Conservation (phyloP, 768 basidiomycete species). For the Ramaria sp. region DNA sequence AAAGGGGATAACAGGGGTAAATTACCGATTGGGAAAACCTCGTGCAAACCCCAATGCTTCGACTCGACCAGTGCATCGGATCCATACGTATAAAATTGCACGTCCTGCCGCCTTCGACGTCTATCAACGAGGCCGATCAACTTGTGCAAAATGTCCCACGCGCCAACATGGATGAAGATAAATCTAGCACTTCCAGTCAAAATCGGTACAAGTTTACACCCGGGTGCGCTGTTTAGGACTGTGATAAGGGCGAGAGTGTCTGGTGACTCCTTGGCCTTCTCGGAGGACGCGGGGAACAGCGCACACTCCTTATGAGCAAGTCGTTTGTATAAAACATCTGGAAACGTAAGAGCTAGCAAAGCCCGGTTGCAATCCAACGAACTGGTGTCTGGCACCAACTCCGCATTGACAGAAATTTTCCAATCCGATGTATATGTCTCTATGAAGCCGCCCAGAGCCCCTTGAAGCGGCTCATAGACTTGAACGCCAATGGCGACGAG, state of each 20-base stretch:
- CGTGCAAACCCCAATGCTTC: constrained; percentile 47
- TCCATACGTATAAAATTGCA: constrained; percentile 61
- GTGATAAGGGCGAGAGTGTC: constrained; percentile 31
- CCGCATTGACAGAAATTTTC: neutral
- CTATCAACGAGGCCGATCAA: constrained; percentile 40
- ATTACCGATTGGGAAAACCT: constrained; percentile 60
- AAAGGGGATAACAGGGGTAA: neutral
- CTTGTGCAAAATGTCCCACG: constrained; percentile 36
- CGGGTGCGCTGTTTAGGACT: constrained; percentile 31
- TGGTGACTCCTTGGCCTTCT: constrained; percentile 15
- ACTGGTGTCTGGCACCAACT: constrained; percentile 17
- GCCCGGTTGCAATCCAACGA: constrained; percentile 14
- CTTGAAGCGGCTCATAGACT: constrained; percentile 30
- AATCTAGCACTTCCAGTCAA: constrained; percentile 26
- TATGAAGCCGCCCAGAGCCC: constrained; percentile 10
- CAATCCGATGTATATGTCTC: neutral
- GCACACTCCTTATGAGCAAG: constrained; percentile 31
- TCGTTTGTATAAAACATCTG: constrained; percentile 35
- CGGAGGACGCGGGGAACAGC: constrained; percentile 33
- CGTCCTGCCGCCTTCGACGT: constrained; percentile 30
- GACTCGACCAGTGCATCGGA: constrained; percentile 43
- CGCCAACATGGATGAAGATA: constrained; percentile 58
- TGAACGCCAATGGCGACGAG: constrained; percentile 35
- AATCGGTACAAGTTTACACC: constrained; percentile 19
- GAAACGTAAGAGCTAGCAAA: constrained; percentile 24